Evolutionary conservation across 192 early-diverging fungal species (phyloP), one percentile per base, ranked within the genome.

Genomic region (Mortierella hygrophila): DNA sequence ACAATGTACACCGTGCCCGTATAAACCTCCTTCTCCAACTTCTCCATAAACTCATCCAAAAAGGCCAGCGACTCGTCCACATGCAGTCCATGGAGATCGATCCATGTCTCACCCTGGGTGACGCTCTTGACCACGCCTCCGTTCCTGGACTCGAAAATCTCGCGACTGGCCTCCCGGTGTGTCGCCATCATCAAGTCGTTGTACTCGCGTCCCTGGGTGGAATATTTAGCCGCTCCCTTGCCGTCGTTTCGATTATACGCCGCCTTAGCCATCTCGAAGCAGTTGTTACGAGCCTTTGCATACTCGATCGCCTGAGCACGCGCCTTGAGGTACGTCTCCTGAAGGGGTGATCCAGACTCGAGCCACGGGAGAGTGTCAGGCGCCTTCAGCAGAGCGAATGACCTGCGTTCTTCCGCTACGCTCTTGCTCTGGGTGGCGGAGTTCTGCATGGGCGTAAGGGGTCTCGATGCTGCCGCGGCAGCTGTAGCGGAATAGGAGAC

Each of bases 51-150:
- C 73, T 89, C 85, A 20, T 89, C 88, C 41, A 92, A 29, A 47
- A 89, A 83, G 16, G 74, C 81, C 18, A 92, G 26, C 3, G 88
- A 88, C 78, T 92, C 91, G 26, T 92, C 89, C 37, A 89, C 88
- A 78, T 92, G 91, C 40, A 90, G 72, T 4, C 91, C 91, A 75
- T 92, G 91, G 4, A 92, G 78, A 82, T 92, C 91, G 44, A 92
- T 88, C 88, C 89, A 92, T 9, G 89, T 85, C 55, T 89, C 89
- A 32, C 78, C 60, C 44, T 85, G 80, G 32, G 35, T 40, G 3
- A 63, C 72, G 11, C 69, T 85, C 74, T 79, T 76, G 44, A 85
- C 38, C 69, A 85, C 77, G 11, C n/a, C 46, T 69, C 83, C 75
- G 42, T 90, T 89, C 26, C 91, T 72, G 6, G 82, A 73, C 5